Conservation (phyloP, 805 yeast genomes). For the Metschnikowia kofuensis region DNA sequence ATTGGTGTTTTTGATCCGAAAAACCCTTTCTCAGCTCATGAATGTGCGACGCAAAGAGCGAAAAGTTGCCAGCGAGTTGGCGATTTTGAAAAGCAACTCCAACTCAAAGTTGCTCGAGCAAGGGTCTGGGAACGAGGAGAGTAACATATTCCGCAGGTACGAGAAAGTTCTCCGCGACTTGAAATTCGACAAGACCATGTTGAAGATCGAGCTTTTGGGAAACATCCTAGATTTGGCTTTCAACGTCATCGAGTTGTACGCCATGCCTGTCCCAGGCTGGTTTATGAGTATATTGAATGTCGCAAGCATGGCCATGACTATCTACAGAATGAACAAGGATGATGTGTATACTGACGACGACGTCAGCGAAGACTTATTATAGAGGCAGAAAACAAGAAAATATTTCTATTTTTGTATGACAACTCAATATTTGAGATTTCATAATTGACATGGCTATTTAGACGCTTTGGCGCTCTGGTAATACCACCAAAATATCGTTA, state of each 20-base stretch:
- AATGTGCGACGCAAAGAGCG: conserved; percentile 38
- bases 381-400: too few relatives aligned
- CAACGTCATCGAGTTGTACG: conserved; percentile 38
- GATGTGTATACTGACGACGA: conserved; percentile 45
- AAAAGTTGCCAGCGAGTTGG: conserved; percentile 37
- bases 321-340: conserved; percentile 48
- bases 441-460: neutral
- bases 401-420: too few relatives aligned
- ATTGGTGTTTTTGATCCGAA: conserved; percentile 38
- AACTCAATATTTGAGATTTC: too few relatives aligned
- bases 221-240: conserved; percentile 40
- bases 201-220: conserved; percentile 39
- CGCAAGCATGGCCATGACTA: conserved; percentile 45
- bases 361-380: conserved; percentile 39
- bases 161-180: conserved; percentile 41
- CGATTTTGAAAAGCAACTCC: conserved; percentile 24
- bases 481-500: too few relatives aligned
- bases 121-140: conserved; percentile 21
- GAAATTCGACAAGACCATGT: conserved; percentile 42
- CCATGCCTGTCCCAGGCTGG: conserved; percentile 39
- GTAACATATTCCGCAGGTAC: conserved; percentile 30
- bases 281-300: conserved; percentile 38
- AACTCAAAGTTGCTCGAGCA: conserved; percentile 22
- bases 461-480: neutral
- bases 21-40: conserved; percentile 40